Base-by-base conservation (phyloP, 345 rosid genomes). In the Syzygium oleosum region DNA sequence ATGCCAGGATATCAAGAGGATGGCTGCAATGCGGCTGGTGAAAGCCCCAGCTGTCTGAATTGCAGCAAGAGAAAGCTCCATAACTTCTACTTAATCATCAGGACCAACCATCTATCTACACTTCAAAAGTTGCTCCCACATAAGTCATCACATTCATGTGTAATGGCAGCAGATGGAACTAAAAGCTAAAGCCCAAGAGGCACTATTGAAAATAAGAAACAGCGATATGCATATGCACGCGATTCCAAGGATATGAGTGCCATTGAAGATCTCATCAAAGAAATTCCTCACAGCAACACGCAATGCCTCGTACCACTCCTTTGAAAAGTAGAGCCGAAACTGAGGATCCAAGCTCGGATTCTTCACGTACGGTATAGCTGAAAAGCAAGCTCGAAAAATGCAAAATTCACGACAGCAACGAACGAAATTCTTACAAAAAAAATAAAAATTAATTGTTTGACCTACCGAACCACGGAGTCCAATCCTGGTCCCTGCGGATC, bases 391-490 rank as follows among this genome's bases (percentile, higher is more conserved):
- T 61, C 78, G 86, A 83, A 87, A 34, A 86, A 86, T 54, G 14
- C 59, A 88, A 1, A 59, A 56, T 46, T 41, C 25, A 85, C 7
- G 16, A n/a, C 12, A 54, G 84, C n/a, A 52, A 14, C n/a, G 54
- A 84, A 23, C 41, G 51, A 63, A 27, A 86, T 43, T 12, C 29
- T 8, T 15, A 12, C 63, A 84, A 34, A 63, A 52, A 63, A 25
- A 77, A 25, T 49, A 55, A 87, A 85, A 87, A 51, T 51, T 61
- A 22, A 84, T 51, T 68, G 87, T 73, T 73, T 41, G 80, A 90
- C 97, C 84, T 87, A 95, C 97, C 95, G 84, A 95, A 94, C 96
- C 96, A 95, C 4, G 92, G 92, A 89, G 90, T 91, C 96, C 96
- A 95, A 73, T 93, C 94, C 63, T 88, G 87, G 59, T 90, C 89